Evolutionary conservation across 108 stramenopile species (phyloP), one percentile per base, ranked within the genome.

Genomic region (Pseudonitzschia multiseries): DNA sequence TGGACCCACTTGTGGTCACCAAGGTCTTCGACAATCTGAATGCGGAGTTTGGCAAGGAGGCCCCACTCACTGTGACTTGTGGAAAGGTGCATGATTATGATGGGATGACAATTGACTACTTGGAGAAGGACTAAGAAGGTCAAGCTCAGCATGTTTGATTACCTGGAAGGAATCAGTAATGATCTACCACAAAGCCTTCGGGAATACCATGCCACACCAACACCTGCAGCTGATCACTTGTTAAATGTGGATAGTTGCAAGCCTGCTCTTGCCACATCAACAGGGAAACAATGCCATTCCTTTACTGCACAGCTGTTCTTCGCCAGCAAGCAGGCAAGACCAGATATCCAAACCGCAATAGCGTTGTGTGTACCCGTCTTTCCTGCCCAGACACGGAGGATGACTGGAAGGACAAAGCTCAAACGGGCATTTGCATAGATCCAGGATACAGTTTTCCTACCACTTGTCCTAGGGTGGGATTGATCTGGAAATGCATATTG

Each of bases 251-350:
- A 60, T 36, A 42, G 80, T n/a, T 36, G 79, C 8, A n/a, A 48
- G 9, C 27, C 17, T 24, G 33, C 52, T 15, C 76, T 83, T 0
- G 20, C 53, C 4, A n/a, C 62, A 15, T 64, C 66, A 5, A 33
- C 65, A 15, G 56, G 54, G 27, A 73, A 75, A 1, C 18, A 43
- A 26, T 83, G 79, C 57, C 82, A 83, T 33, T 50, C 66, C 51
- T 27, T 79, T 1, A 70, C 75, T 0, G 80, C 80, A 10, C 70
- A 86, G 46, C 54, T 75, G 10, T 60, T 83, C 17, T 83, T 69
- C 68, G 21, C 81, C 1, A 33, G 44, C 22, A 69, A 71, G 28
- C 13, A 69, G 15, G 79, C 50, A 65, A n/a, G 79, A 8, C 79
- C 79, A 4, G 79, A 79, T 64, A 62, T 70, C 13, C 68, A 66